Base-by-base conservation (phyloP, 2,329 filamentous ascomycete genomes). In the Aspergillus terreus region DNA sequence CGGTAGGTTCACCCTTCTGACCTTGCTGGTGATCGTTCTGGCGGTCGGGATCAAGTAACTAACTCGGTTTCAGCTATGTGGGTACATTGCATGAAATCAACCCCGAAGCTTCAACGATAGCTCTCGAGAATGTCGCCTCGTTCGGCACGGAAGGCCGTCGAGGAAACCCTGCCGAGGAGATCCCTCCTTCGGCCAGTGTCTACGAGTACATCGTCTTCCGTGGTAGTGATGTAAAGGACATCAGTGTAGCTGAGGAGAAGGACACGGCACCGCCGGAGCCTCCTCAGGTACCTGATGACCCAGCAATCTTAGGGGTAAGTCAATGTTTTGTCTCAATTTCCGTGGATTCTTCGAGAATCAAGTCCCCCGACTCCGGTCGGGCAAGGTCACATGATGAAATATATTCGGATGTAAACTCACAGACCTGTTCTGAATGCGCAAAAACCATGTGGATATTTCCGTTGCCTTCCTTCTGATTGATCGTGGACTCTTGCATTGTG, bases 391-490 rank as follows among this genome's bases (percentile, higher is more conserved):
- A 69, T 77, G 76, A 84, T 96, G 92, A 96, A 95, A 94, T 77
- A 77, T 95, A 89, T 87, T 82, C 91, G 92, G 92, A 96, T 96
- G 90, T 94, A 90, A 95, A 95, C 75, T 67, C 68, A 77, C 76
- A 81, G 80, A 83, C 80, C 79, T 82, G 83, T 81, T 84, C 86
- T 87, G 88, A 87, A 87, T 90, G 91, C 91, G 95, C 58, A 90
- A 79, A 30, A 87, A 79, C 82, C 82, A 78, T 96, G 92, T 95
- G 86, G 92, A 96, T 76, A 84, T 86, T 88, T 96, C 92, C 91
- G 92, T 96, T 96, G 92, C 91, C 92, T 96, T 96, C 92, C 92
- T 96, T 96, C 91, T 96, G 91, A 96, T 85, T 48, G 62, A 70
- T 62, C 63, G 61, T 50, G 41, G 45, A 50, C 57, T 45, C 59